Percentiles rank a stretch among this genome's conserved stretches.
These are phyloP conservation scores for Ophiocordyceps camponoti-floridani DNA, from an alignment of 2,329 filamentous ascomycete species.

Conservation along the genomic window DNA sequence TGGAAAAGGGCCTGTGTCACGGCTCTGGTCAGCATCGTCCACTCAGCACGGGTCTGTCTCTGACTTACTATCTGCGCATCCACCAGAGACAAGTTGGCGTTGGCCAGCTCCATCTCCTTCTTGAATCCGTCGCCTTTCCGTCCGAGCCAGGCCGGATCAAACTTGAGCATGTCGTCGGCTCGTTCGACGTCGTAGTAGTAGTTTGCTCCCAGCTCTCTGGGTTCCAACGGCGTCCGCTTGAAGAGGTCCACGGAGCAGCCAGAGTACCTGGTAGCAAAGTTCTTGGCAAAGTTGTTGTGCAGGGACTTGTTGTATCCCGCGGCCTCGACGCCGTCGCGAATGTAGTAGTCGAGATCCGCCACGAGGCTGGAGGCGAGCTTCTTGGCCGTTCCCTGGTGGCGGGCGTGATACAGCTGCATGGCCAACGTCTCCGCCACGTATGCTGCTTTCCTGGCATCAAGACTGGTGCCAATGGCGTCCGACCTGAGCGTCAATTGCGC, in stretches of 20 bases:
- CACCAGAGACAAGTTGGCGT: slow-evolving; percentile 78
- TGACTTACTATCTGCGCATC: slow-evolving; percentile 63
- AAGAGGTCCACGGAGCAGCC: slow-evolving; percentile 61
- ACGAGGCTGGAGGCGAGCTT: slow-evolving; percentile 54
- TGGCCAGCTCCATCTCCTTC: slow-evolving; percentile 70
- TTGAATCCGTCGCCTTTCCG: slow-evolving; percentile 54
- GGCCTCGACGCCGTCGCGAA: slow-evolving; percentile 62
- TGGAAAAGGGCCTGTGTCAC: slow-evolving; percentile 53
- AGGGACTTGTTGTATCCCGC: slow-evolving; percentile 74
- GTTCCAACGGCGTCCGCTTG: slow-evolving; percentile 53
- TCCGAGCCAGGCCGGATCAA: slow-evolving; percentile 63
- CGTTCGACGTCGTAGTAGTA: slow-evolving; percentile 76
- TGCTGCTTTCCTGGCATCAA: slow-evolving; percentile 56
- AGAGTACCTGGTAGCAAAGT: slow-evolving; percentile 63
- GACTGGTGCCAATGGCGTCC: slow-evolving; percentile 36
- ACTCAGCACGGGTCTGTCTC: background rate
- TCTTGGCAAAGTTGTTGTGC: slow-evolving; percentile 69
- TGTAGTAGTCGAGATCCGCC: slow-evolving; percentile 60
- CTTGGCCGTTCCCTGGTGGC: slow-evolving; percentile 52
- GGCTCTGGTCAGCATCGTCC: slow-evolving; percentile 3
- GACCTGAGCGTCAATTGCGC: slow-evolving; percentile 33
- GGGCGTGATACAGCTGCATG: slow-evolving; percentile 75
- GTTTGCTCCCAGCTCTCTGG: slow-evolving; percentile 47
- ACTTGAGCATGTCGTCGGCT: slow-evolving; percentile 57
- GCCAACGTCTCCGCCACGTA: slow-evolving; percentile 76